Base-by-base conservation (phyloP, 2,329 filamentous ascomycete genomes). In the Epicoccum sorghinum region DNA sequence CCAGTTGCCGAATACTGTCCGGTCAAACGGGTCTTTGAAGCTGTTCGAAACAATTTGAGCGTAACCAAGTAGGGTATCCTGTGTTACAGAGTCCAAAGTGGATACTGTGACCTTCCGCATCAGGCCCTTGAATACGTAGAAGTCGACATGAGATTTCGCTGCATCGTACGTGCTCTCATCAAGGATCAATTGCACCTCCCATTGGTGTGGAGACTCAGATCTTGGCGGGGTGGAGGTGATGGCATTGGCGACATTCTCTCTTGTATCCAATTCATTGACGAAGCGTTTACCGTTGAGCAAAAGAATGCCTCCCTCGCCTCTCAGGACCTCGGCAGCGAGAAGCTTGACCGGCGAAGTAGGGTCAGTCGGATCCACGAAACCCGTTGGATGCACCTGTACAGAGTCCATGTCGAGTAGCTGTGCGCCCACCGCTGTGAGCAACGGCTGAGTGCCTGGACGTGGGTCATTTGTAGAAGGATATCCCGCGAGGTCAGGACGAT, bases 371-470 rank as follows among this genome's bases (percentile, higher is more conserved):
- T 87, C 84, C 5, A 88, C 75, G 62, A 89, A 88, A 0, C 84
- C 84, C 0, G 86, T 87, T 2, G 86, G 86, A 59, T 89, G 86
- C 4, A 88, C 78, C 68, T 89, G 86, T 2, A 89, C 84, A 14
- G 71, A 62, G 0, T 78, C 74, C 78, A 80, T 80, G 57, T 81
- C 78, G 2, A 79, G 52, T 10, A 79, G 47, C 32, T 73, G 68
- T 0, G 77, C 78, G 0, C 78, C 78, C 0, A 77, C 46, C 2
- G 56, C 65, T 1, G 71, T 73, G 5, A 81, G 67, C 1, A 81
- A 62, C 1, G 67, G 58, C 51, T 86, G 83, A 2, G 83, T 77
- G 0, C 82, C 84, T 0, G 84, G 81, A 0, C 81, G 73, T 1
- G 82, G 78, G 10, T 88, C 84, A 59, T 88, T 88, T 1, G 86